Conservation (phyloP, 345 rosid species). For the Turritis glabra region DNA sequence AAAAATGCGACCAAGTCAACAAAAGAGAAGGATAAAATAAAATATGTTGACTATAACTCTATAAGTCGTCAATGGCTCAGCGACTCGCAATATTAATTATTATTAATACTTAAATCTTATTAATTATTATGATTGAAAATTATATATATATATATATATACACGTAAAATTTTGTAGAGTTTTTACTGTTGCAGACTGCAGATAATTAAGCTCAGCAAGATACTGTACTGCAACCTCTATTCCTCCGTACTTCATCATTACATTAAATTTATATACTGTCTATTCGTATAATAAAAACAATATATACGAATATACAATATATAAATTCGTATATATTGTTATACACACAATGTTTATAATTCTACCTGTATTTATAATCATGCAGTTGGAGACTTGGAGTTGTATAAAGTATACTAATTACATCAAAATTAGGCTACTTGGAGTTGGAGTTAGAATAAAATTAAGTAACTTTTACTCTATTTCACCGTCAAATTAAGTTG, state of each 20-base stretch:
- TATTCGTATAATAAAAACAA: no score
- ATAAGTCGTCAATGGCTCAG: slow-evolving; percentile 7
- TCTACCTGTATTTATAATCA: no score
- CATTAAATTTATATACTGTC: no score
- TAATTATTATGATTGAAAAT: no score
- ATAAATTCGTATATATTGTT: no score
- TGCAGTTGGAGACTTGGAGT: no score
- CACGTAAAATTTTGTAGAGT: background rate
- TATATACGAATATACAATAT: no score
- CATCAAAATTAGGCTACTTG: background rate
- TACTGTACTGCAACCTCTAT: no score
- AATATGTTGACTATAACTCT: background rate
- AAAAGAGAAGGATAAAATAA: background rate
- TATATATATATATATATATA: no score
- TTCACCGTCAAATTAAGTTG: background rate
- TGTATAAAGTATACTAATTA: no score
- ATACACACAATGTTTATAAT: no score
- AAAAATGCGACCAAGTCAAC: slow-evolving; percentile 13
- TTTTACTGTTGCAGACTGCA: background rate
- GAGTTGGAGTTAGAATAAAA: background rate
- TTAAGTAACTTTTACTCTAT: background rate
- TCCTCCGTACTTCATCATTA: no score
- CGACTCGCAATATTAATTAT: background rate
- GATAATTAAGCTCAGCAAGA: background rate
- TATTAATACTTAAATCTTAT: background rate